Conservation (phyloP, 2,329 filamentous ascomycete species). For the Aspergillus sp. region DNA sequence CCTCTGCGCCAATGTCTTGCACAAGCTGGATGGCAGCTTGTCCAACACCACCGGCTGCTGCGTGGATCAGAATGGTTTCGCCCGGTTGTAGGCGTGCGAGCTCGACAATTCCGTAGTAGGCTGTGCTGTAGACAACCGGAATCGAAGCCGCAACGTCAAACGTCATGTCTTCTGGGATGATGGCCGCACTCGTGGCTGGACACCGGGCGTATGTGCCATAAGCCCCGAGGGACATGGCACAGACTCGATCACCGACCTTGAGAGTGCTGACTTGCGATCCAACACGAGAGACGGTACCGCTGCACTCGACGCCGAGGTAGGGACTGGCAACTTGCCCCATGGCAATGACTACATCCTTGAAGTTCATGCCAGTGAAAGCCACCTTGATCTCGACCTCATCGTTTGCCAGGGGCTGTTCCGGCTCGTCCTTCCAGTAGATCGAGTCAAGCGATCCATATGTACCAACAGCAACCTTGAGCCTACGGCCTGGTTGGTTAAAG, state of each 20-base stretch:
- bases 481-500: background rate
- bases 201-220: slow-evolving; percentile 24
- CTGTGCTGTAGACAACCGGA: slow-evolving; percentile 13
- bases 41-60: slow-evolving; percentile 27
- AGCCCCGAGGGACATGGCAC: slow-evolving; percentile 23
- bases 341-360: slow-evolving; percentile 4
- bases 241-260: slow-evolving; percentile 30
- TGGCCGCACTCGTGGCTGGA: background rate
- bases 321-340: slow-evolving; percentile 12
- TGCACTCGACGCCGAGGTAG: slow-evolving; percentile 16
- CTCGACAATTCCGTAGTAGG: slow-evolving; percentile 12
- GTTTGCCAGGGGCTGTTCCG: background rate
- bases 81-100: slow-evolving; percentile 17
- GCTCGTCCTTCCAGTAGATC: background rate
- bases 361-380: background rate
- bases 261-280: slow-evolving; percentile 18
- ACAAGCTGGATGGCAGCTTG: slow-evolving; percentile 27
- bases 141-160: background rate
- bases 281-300: slow-evolving; percentile 19
- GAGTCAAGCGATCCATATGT: background rate
- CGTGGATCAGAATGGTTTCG: slow-evolving; percentile 25
- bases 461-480: background rate
- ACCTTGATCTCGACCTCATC: slow-evolving; percentile 1
- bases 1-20: slow-evolving; percentile 19
- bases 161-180: background rate